Percentiles rank a stretch among this genome's conserved stretches.
Evolutionary conservation across 805 yeast genomes (phyloP).

Genomic region (Sugiyamaella floridensis): DNA sequence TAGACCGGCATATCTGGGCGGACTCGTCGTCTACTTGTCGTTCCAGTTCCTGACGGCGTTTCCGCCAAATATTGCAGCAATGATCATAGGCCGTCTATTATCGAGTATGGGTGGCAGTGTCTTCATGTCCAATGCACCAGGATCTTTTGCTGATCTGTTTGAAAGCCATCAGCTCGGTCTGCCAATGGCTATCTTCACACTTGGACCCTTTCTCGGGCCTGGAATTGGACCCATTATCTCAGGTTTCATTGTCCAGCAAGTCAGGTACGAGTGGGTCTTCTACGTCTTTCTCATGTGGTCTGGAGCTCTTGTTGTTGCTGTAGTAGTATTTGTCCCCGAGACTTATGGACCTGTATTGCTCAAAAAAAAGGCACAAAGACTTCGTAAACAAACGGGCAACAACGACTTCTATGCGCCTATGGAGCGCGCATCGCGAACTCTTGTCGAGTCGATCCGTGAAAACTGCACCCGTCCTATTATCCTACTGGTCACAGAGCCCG

Average conservation of each 20-base stretch:
- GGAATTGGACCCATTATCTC: constrained; percentile 57
- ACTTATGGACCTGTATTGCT: constrained; percentile 77
- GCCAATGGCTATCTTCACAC: constrained; percentile 73
- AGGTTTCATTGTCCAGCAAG: constrained; percentile 53
- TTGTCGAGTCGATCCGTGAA: constrained; percentile 12
- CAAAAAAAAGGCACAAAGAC: constrained; percentile 53
- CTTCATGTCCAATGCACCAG: constrained; percentile 78
- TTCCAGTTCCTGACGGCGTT: constrained; percentile 50
- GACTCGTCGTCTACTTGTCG: constrained; percentile 38
- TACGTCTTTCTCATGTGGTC: constrained; percentile 54
- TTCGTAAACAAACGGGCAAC: constrained; percentile 43
- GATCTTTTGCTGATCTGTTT: constrained; percentile 76
- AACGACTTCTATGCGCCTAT: constrained; percentile 36
- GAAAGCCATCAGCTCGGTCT: constrained; percentile 54
- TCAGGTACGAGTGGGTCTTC: constrained; percentile 68
- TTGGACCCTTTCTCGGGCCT: constrained; percentile 78
- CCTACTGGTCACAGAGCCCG: constrained; percentile 45
- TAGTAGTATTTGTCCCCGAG: constrained; percentile 51
- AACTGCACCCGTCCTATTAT: constrained; percentile 49
- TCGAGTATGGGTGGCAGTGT: constrained; percentile 75
- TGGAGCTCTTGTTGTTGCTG: constrained; percentile 44
- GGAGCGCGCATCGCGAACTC: constrained; percentile 25
- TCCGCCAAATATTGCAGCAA: constrained; percentile 20
- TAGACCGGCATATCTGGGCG: constrained; percentile 44
- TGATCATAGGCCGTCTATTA: constrained; percentile 61